Conservation (phyloP, 2,329 filamentous ascomycete genomes). For the Aschersonia sp. region DNA sequence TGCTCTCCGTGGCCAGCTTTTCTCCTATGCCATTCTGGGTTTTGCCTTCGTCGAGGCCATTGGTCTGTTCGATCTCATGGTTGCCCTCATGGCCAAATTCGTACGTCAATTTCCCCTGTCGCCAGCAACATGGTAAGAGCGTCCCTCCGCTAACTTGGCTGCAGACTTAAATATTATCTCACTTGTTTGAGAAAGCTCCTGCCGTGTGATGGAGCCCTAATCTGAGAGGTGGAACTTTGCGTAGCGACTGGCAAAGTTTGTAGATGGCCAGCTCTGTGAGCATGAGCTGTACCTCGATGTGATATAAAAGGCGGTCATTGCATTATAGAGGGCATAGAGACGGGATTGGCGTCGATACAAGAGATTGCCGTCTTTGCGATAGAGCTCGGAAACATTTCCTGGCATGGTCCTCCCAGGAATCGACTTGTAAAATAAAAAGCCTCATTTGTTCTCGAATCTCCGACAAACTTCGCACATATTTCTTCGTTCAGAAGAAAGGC, state of each 20-base stretch:
- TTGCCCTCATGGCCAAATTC: slow-evolving; percentile 90
- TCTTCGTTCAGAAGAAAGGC: slow-evolving; percentile 6
- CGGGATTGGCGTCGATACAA: slow-evolving; percentile 18
- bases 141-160: slow-evolving; percentile 1
- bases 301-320: slow-evolving; percentile 20
- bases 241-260: slow-evolving; percentile 11
- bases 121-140: not conserved
- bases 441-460: slow-evolving; percentile 22
- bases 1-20: slow-evolving; percentile 86
- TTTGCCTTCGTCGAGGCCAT: slow-evolving; percentile 92
- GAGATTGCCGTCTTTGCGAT: slow-evolving; percentile 17
- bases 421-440: slow-evolving; percentile 29
- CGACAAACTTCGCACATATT: slow-evolving; percentile 13
- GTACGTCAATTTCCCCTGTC: slow-evolving; percentile 32
- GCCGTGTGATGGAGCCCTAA: slow-evolving; percentile 20
- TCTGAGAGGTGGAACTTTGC: slow-evolving; percentile 14
- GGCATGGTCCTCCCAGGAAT: slow-evolving; percentile 18
- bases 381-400: slow-evolving; percentile 18
- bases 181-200: slow-evolving; percentile 18
- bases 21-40: slow-evolving; percentile 90
- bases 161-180: slow-evolving; percentile 20
- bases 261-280: slow-evolving; percentile 12
- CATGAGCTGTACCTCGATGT: slow-evolving; percentile 15
- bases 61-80: slow-evolving; percentile 79
- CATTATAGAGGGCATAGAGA: slow-evolving; percentile 27